A percentile compares a stretch with the other conserved stretches of the same genome.
phyloP scores from a whole-genome alignment of 805 yeast genomes.

The Jamesozyma spencerorum region DNA sequence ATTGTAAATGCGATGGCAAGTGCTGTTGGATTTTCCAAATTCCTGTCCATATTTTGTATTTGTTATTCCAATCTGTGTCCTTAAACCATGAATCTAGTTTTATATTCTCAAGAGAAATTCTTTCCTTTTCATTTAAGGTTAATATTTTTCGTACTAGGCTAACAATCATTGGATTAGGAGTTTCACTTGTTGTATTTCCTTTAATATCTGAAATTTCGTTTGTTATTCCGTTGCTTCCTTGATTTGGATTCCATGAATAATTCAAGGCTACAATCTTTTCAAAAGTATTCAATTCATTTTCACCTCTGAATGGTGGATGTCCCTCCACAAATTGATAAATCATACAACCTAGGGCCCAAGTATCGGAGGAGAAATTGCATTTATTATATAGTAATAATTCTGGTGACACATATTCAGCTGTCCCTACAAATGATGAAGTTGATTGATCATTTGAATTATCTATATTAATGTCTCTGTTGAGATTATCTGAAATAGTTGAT shows the following conservation, averaged over 20 bases:
- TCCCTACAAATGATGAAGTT: slow-evolving; percentile 82
- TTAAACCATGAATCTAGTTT: slow-evolving; percentile 66
- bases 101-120: slow-evolving; percentile 50
- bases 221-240: slow-evolving; percentile 1
- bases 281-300: slow-evolving; percentile 76
- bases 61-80: slow-evolving; percentile 56
- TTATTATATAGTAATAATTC: slow-evolving; percentile 70
- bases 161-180: slow-evolving; percentile 49
- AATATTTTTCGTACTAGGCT: slow-evolving; percentile 60
- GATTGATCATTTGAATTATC: slow-evolving; percentile 17
- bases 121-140: slow-evolving; percentile 57
- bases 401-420: slow-evolving; percentile 95
- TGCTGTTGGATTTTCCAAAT: slow-evolving; percentile 54
- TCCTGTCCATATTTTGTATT: slow-evolving; percentile 58
- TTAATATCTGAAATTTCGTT: slow-evolving; percentile 21
- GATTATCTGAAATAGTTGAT: slow-evolving; percentile 29
- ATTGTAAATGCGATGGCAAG: not conserved
- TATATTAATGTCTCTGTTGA: slow-evolving; percentile 4
- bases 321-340: slow-evolving; percentile 77
- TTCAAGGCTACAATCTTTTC: slow-evolving; percentile 76
- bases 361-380: slow-evolving; percentile 75
- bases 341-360: slow-evolving; percentile 94
- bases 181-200: slow-evolving; percentile 20
- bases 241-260: slow-evolving; percentile 44
- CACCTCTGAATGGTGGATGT: slow-evolving; percentile 80